phyloP scores from a whole-genome alignment of 148 eudicot genomes.

The Heliosperma pusillum region DNA sequence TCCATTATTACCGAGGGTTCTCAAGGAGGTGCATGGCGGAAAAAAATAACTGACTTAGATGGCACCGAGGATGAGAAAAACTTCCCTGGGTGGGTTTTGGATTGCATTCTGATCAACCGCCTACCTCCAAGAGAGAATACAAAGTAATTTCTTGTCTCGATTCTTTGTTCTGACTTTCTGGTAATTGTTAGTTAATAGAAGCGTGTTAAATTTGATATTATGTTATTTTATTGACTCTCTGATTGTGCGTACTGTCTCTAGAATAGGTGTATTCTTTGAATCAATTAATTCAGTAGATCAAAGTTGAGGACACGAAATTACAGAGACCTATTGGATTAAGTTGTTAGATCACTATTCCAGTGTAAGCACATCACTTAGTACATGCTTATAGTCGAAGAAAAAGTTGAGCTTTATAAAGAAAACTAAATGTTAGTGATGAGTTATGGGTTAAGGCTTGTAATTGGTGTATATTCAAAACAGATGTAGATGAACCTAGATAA shows the following conservation, averaged over 20 bases:
- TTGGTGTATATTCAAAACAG: neutral
- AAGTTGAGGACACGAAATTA: neutral
- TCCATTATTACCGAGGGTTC: slow-evolving; percentile 95
- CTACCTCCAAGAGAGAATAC: slow-evolving; percentile 95
- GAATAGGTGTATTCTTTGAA: neutral
- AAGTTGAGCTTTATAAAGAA: neutral
- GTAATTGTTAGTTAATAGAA: neutral
- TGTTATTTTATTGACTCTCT: neutral
- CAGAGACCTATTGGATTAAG: neutral
- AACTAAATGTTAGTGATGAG: neutral
- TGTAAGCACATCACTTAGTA: neutral
- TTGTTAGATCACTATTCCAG: neutral
- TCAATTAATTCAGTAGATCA: neutral
- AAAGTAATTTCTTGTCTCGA: slow-evolving; percentile 51
- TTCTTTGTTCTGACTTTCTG: neutral
- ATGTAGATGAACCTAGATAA: neutral
- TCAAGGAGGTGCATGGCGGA: slow-evolving; percentile 93
- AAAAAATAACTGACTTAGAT: slow-evolving; percentile 76
- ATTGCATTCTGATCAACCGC: slow-evolving; percentile 85
- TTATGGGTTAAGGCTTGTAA: neutral
- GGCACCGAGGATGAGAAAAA: slow-evolving; percentile 96
- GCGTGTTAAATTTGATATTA: neutral
- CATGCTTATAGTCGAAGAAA: neutral
- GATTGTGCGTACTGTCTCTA: neutral
- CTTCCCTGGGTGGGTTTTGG: slow-evolving; percentile 95